Conservation (phyloP, 2,329 filamentous ascomycete species). For the Fusarium goolgardi region DNA sequence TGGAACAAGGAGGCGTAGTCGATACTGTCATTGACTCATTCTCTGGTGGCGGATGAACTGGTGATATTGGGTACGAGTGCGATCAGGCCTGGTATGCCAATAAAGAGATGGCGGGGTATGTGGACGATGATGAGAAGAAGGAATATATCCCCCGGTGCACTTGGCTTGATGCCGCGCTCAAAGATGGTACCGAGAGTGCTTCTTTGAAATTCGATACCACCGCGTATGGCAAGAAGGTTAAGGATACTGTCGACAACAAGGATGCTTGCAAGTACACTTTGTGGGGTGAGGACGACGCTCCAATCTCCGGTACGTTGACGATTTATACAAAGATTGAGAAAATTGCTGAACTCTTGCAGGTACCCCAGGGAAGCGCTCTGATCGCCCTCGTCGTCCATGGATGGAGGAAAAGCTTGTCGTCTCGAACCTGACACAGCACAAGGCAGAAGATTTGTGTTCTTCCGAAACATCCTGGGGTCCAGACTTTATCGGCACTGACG, state of each 20-base stretch:
- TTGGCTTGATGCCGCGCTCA: background rate
- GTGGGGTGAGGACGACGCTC: background rate
- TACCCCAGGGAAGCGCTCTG: background rate
- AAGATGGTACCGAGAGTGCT: background rate
- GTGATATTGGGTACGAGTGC: background rate
- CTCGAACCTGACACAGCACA: background rate
- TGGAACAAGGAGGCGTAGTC: background rate
- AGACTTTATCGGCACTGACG: background rate
- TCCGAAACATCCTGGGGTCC: background rate
- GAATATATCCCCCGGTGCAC: accelerated
- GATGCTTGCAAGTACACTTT: background rate
- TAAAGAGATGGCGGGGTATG: background rate
- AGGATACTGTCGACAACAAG: background rate
- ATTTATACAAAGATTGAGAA: accelerated
- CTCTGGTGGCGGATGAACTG: background rate
- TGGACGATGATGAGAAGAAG: background rate
- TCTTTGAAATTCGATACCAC: background rate
- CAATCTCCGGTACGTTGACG: accelerated
- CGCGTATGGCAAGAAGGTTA: background rate
- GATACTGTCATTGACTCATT: background rate
- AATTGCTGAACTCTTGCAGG: accelerated
- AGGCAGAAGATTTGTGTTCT: background rate
- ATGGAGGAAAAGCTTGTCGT: accelerated
- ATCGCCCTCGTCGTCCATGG: background rate
- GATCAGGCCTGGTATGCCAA: background rate